Evolutionary conservation across 192 early-diverging fungal genomes (phyloP), one percentile per base, ranked within the genome.

Genomic region (Phycomyces blakesleeanus): DNA sequence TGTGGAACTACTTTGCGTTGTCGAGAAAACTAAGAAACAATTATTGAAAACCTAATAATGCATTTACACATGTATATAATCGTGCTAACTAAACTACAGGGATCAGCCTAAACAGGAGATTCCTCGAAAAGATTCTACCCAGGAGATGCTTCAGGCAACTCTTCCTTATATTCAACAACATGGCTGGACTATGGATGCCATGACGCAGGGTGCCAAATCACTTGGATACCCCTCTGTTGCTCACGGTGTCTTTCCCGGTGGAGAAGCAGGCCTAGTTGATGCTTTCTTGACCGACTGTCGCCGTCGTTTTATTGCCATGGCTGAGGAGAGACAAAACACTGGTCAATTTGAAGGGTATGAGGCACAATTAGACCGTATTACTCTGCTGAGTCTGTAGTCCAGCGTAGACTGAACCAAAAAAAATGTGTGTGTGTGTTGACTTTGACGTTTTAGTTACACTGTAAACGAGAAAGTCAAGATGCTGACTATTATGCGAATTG

Each of bases 121-220:
- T 22, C 20, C 24, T 20, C 29, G 47, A 38, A 25, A 34, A 9
- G 49, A 54, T 6, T 50, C 61, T 53, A 37, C 24, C n/a, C 37
- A 26, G 21, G 26, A n/a, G 10, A 52, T 67, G 26, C 79, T 93
- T 26, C 77, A 83, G 41, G 78, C 76, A 0, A 83, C 93, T 0
- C 68, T 95, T 41, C 65, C 74, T 26, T 81, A 85, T 60, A 90
- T 95, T 1, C 79, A 85, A 39, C 44, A 76, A 55, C 57, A 85
- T 62, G 93, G 93, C 26, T 97, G 91, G 91, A 85, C 89, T 0
- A 76, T 74, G n/a, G 61, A 80, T 18, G 82, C 87, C 1, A 65
- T 97, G 0, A 61, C 68, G 6, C 78, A 76, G 10, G 93, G 85
- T 12, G 84, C 89, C 58, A 70, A 76, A 29, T 77, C 77, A 10